Conservation (phyloP, 129 eudicot genomes). For the Solidago caesia region DNA sequence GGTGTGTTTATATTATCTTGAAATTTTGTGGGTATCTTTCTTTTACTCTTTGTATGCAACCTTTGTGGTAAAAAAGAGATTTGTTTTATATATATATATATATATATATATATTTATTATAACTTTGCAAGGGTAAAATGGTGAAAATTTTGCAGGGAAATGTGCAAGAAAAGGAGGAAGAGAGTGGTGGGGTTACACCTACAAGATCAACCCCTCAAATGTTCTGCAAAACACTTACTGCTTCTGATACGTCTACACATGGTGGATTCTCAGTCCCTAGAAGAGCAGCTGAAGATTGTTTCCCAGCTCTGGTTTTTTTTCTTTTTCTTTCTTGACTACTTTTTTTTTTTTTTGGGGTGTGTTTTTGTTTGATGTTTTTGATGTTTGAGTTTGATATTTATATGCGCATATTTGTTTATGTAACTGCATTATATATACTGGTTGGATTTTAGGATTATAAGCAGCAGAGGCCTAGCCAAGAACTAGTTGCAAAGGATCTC, state of each 20-base stretch:
- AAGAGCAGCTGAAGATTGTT: slow-evolving; percentile 85
- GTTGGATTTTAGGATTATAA: slow-evolving; percentile 60
- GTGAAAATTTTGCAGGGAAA: slow-evolving; percentile 36
- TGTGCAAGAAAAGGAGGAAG: slow-evolving; percentile 55
- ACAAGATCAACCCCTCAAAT: slow-evolving; percentile 78
- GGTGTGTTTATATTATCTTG: slow-evolving; percentile 19
- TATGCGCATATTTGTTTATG: slow-evolving; percentile 1
- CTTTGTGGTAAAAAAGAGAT: slow-evolving; percentile 9
- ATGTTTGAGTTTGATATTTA: not conserved
- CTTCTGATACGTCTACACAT: slow-evolving; percentile 96
- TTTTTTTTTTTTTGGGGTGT: not conserved
- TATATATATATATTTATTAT: not conserved
- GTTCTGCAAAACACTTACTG: slow-evolving; percentile 94
- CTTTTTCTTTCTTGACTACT: not conserved
- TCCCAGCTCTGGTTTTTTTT: slow-evolving; percentile 69
- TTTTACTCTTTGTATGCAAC: not conserved
- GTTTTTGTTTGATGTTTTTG: not conserved
- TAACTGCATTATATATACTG: slow-evolving; percentile 12
- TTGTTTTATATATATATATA: not conserved
- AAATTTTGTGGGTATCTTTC: slow-evolving; percentile 11
- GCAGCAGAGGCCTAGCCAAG: slow-evolving; percentile 95
- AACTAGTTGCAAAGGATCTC: slow-evolving; percentile 84
- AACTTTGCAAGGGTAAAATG: slow-evolving; percentile 24
- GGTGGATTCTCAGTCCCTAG: slow-evolving; percentile 98
- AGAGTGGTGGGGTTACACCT: slow-evolving; percentile 44